Percentiles rank a stretch among this genome's conserved stretches.
Conservation (phyloP, 2,329 filamentous ascomycete genomes). For the Didymella exigua region DNA sequence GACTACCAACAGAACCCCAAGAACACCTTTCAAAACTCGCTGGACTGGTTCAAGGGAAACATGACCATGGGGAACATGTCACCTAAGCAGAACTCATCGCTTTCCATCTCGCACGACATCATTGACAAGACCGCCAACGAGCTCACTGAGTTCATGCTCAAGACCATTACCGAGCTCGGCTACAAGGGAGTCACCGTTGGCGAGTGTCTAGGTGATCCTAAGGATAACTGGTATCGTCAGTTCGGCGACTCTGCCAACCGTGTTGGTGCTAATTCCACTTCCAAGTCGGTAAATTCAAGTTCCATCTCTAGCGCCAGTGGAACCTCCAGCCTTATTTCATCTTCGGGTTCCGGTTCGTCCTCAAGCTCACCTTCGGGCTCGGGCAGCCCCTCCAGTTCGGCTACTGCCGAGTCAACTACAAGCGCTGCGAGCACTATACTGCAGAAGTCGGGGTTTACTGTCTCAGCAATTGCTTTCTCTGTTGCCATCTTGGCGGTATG, state of each 20-base stretch:
- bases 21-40: conserved; percentile 11
- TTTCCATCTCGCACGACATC: conserved; percentile 59
- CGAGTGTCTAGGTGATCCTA: conserved; percentile 51
- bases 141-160: conserved; percentile 50
- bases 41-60: conserved; percentile 17
- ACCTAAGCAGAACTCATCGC: conserved; percentile 38
- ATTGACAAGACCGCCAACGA: conserved; percentile 50
- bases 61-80: conserved; percentile 10
- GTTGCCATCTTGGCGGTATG: neutral
- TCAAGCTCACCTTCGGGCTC: neutral
- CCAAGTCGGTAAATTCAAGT: neutral
- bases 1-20: conserved; percentile 60
- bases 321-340: neutral
- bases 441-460: neutral
- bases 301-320: neutral
- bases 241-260: conserved; percentile 13
- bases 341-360: neutral
- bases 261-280: neutral
- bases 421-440: neutral
- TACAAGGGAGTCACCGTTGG: conserved; percentile 52
- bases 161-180: conserved; percentile 39
- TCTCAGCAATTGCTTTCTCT: neutral
- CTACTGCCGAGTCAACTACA: neutral
- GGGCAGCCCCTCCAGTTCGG: neutral
- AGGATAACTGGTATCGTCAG: conserved; percentile 54